A percentile compares a stretch with the other conserved stretches of the same genome.
Evolutionary conservation across 352 stramenopile genomes (phyloP).

Genomic region (Blastocystis sp.): DNA sequence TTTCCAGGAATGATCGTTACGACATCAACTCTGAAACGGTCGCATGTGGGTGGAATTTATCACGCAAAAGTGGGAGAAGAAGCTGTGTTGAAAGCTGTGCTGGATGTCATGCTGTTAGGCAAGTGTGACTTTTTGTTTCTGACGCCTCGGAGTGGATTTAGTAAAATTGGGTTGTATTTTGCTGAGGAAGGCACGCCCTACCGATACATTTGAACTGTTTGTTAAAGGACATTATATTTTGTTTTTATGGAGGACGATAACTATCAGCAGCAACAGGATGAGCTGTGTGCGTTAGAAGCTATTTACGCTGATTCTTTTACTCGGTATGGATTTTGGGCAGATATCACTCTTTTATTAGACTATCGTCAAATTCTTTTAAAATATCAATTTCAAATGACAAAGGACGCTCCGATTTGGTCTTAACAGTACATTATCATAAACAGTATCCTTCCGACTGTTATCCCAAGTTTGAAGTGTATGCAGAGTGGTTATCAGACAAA

Average conservation of each 20-base stretch:
- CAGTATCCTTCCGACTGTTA: conserved; percentile 25
- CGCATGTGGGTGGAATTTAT: conserved; percentile 17
- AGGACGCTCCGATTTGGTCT: conserved; percentile 9
- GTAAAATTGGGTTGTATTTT: conserved; percentile 54
- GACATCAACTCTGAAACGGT: neutral
- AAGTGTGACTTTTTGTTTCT: conserved; percentile 51
- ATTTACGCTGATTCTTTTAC: conserved; percentile 40
- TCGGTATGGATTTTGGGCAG: neutral
- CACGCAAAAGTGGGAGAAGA: neutral
- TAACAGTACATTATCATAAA: conserved; percentile 46
- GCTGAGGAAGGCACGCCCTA: conserved; percentile 30
- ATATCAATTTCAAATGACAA: conserved; percentile 40
- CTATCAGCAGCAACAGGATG: conserved; percentile 41
- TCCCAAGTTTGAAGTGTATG: conserved; percentile 31
- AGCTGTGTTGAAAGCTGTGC: neutral
- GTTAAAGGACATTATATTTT: neutral
- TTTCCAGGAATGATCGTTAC: conserved; percentile 40
- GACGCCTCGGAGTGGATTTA: conserved; percentile 14
- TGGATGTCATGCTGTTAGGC: conserved; percentile 35
- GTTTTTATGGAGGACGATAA: conserved; percentile 33
- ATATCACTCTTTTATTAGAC: neutral
- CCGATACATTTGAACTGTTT: conserved; percentile 7
- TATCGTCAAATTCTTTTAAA: conserved; percentile 33
- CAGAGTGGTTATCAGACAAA: conserved; percentile 32
- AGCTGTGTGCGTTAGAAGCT: conserved; percentile 34